Evolutionary conservation across 257 asterid genomes (phyloP).

Genomic region (Scutellaria minor): DNA sequence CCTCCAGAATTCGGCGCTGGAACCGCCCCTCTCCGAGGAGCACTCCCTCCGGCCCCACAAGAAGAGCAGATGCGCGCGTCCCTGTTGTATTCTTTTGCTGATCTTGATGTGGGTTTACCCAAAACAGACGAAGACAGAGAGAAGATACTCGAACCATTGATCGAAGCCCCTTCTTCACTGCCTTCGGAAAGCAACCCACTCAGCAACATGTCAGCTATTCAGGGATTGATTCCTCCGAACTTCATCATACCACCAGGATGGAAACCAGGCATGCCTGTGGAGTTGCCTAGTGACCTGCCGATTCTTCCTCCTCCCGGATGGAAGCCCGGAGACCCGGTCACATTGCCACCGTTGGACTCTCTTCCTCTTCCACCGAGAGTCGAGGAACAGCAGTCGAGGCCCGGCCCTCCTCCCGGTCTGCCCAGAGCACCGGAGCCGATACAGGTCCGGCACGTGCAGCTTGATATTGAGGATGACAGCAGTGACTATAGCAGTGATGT

Average conservation of each 20-base stretch:
- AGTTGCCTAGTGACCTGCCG: constrained; percentile 77
- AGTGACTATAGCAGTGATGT: too few species aligned
- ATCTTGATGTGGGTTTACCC: constrained; percentile 83
- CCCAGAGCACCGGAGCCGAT: constrained; percentile 69
- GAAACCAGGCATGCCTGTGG: constrained; percentile 97
- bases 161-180: constrained; percentile 47
- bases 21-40: constrained; percentile 78
- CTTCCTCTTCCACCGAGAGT: constrained; percentile 59
- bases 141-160: constrained; percentile 59
- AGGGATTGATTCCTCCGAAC: constrained; percentile 63
- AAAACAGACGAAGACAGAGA: constrained; percentile 64
- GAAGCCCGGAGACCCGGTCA: constrained; percentile 89
- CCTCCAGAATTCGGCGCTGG: constrained; percentile 96
- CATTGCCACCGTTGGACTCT: constrained; percentile 73
- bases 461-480: constrained; percentile 84
- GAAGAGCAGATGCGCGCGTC: constrained; percentile 99
- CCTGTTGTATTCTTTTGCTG: constrained; percentile 62
- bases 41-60: constrained; percentile 96
- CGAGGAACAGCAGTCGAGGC: constrained; percentile 61
- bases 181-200: constrained; percentile 46
- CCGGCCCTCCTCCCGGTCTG: constrained; percentile 53
- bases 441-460: constrained; percentile 93
- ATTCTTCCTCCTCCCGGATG: constrained; percentile 87
- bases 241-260: constrained; percentile 82
- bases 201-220: constrained; percentile 48